phyloP scores from a whole-genome alignment of 345 rosid species.

The Syzygium oleosum region DNA sequence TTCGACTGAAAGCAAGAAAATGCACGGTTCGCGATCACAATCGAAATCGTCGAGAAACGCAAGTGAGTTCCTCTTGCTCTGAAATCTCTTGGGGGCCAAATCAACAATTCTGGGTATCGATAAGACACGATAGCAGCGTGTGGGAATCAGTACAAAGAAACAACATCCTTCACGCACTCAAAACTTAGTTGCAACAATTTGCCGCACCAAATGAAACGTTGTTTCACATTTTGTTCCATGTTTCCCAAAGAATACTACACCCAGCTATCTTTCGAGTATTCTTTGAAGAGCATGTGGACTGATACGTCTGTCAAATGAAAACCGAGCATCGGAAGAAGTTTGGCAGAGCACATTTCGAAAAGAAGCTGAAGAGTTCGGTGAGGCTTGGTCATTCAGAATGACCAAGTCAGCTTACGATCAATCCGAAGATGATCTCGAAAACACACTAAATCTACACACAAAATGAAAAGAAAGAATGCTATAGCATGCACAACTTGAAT shows the following conservation, averaged over 20 bases:
- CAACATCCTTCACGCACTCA: too few species aligned
- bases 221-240: too few species aligned
- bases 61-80: too few species aligned
- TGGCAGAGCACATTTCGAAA: not conserved
- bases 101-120: not conserved
- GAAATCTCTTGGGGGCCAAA: too few species aligned
- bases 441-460: not conserved
- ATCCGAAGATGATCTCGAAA: not conserved
- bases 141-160: not conserved
- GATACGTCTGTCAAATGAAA: not conserved
- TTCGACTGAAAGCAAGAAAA: not conserved
- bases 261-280: too few species aligned
- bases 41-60: too few species aligned
- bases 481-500: not conserved
- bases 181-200: too few species aligned
- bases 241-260: too few species aligned
- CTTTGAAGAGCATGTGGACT: too few species aligned
- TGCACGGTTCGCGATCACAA: too few species aligned
- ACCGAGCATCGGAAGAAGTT: not conserved
- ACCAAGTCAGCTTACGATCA: not conserved
- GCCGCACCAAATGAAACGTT: too few species aligned
- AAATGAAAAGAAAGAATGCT: not conserved
- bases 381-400: not conserved
- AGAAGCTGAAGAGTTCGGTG: not conserved
- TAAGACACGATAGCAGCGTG: not conserved